phyloP scores from a whole-genome alignment of 495 filamentous ascomycete species.

The Podospora fimiseda region DNA sequence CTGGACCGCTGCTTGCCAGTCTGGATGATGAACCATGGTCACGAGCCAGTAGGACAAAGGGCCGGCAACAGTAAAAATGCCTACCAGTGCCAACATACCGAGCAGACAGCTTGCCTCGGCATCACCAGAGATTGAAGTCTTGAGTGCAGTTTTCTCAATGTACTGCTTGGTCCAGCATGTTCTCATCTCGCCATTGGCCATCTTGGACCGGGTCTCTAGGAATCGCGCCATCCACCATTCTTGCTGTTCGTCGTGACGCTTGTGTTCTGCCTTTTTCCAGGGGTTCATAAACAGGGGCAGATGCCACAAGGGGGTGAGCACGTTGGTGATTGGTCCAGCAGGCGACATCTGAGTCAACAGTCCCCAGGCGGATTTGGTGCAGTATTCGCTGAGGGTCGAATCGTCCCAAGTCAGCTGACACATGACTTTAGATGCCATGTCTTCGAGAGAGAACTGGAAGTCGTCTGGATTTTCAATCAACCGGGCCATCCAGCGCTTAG shows the following conservation, averaged over 20 bases:
- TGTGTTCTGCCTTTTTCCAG: constrained; percentile 36
- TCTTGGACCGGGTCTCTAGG: constrained; percentile 15
- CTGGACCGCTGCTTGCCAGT: constrained; percentile 39
- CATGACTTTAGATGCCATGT: constrained; percentile 39
- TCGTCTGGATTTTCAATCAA: constrained; percentile 32
- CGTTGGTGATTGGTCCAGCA: constrained; percentile 39
- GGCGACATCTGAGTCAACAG: constrained; percentile 39
- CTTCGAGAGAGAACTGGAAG: constrained; percentile 33
- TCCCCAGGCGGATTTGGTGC: constrained; percentile 33
- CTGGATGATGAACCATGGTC: constrained; percentile 34
- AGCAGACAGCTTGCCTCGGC: constrained; percentile 35
- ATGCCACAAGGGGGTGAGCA: constrained; percentile 37
- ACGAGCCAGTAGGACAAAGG: constrained; percentile 38
- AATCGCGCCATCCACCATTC: constrained; percentile 35
- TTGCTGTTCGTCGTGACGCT: constrained; percentile 36
- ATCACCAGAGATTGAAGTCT: constrained; percentile 32
- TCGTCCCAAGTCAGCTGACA: constrained; percentile 38
- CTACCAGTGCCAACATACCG: constrained; percentile 38
- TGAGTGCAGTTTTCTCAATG: constrained; percentile 30
- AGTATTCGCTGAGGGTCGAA: constrained; percentile 27
- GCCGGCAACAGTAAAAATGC: constrained; percentile 39
- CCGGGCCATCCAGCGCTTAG: constrained; percentile 34
- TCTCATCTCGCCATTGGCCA: constrained; percentile 22
- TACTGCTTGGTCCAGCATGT: constrained; percentile 34
- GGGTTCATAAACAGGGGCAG: constrained; percentile 32